Base-by-base conservation (phyloP, 495 filamentous ascomycete species). In the Penicillium ochrochloron region DNA sequence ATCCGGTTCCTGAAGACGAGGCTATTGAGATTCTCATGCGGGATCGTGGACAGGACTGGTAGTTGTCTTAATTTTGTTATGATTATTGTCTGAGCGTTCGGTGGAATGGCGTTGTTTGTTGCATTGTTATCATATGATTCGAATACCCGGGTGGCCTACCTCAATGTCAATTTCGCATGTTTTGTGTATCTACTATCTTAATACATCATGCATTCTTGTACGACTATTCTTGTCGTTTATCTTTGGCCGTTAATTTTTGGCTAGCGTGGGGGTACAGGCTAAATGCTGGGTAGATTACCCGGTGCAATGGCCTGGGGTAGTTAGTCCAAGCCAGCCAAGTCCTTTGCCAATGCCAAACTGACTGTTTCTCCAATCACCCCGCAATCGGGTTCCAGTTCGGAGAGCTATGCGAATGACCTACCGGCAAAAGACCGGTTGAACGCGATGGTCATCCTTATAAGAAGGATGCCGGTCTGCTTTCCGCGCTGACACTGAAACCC, bases 21-120 rank as follows among this genome's bases (percentile, higher is more conserved):
- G 80, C 78, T 19, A 80, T 81, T 58, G 80, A 82, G 63, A 80
- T 82, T 35, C 63, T 82, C 46, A 82, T 82, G 80, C 74, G 74
- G 61, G 80, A 82, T 64, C 80, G 80, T 31, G 80, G 80, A 5
- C 80, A 82, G 71, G 80, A 82, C 61, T 82, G 80, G 80, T 82
- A 78, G 65, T 42, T 42, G 14, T 15, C 2, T 31, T 23, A 39
- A 25, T 29, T 33, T 29, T 33, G 17, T 53, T 46, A 39, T 51
- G 17, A 58, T 64, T 60, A 53, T 57, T 44, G 44, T 66, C 60
- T 67, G 64, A 56, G 69, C 69, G 69, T 72, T 68, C 54, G 33
- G 41, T 63, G 56, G 58, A 25, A 56, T 23, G 70, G 66, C 64
- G 66, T 55, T 73, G 14, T 54, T 9, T 65, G 62, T 54, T 70